phyloP scores from a whole-genome alignment of 2,329 filamentous ascomycete species.

The Fusarium sp. region DNA sequence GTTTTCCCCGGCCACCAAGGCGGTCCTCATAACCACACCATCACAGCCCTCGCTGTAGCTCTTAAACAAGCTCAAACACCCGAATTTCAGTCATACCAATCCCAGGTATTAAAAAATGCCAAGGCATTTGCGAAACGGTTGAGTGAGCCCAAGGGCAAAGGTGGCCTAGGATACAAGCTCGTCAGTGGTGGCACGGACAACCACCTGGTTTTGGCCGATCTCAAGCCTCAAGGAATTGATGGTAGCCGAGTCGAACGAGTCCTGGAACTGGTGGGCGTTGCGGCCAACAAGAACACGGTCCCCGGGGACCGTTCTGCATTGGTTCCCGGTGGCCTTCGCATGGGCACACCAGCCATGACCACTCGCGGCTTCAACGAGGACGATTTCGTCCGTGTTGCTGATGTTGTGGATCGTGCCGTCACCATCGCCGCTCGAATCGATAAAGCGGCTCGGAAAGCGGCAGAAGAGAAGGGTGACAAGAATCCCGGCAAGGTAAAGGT shows the following conservation, averaged over 20 bases:
- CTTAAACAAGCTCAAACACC: slow-evolving; percentile 90
- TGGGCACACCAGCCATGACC: slow-evolving; percentile 98
- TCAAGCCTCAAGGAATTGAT: slow-evolving; percentile 88
- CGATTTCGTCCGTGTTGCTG: slow-evolving; percentile 87
- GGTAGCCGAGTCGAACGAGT: slow-evolving; percentile 90
- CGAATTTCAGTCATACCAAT: slow-evolving; percentile 93
- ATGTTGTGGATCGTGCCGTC: slow-evolving; percentile 85
- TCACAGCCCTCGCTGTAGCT: slow-evolving; percentile 92
- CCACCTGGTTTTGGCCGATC: slow-evolving; percentile 91
- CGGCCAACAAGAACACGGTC: slow-evolving; percentile 99
- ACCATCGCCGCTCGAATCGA: slow-evolving; percentile 80
- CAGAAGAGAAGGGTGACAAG: slow-evolving; percentile 73
- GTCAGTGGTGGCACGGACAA: slow-evolving; percentile 97
- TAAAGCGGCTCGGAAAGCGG: slow-evolving; percentile 74
- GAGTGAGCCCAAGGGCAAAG: slow-evolving; percentile 74
- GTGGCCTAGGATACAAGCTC: slow-evolving; percentile 83
- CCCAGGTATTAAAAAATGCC: slow-evolving; percentile 88
- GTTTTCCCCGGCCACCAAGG: slow-evolving; percentile 99
- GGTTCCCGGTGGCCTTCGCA: slow-evolving; percentile 89
- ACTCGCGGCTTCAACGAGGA: slow-evolving; percentile 89
- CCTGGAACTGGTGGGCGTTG: slow-evolving; percentile 90
- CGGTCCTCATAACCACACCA: slow-evolving; percentile 98
- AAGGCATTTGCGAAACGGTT: slow-evolving; percentile 81
- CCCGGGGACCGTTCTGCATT: slow-evolving; percentile 94
- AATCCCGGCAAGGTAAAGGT: slow-evolving; percentile 70